Conservation (phyloP, 1,139 yeast genomes). For the Pichia sp. region DNA sequence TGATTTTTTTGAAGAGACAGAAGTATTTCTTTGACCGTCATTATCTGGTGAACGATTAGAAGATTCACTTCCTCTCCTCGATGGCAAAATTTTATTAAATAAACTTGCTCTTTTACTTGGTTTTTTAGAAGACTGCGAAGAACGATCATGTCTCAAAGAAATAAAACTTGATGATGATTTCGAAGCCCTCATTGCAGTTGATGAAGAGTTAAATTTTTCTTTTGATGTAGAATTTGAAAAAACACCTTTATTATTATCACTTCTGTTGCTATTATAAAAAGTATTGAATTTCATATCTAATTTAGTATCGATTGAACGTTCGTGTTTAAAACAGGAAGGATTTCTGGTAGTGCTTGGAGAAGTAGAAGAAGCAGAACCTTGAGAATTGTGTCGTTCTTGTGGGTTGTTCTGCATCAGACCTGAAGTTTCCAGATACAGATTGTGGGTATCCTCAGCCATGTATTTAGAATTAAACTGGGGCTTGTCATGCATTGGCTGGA, state of each 20-base stretch:
- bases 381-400: slow-evolving; percentile 14
- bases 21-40: slow-evolving; percentile 7
- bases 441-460: slow-evolving; percentile 14
- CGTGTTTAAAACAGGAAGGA: slow-evolving; percentile 13
- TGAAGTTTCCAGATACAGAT: slow-evolving; percentile 4
- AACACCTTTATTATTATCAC: not conserved
- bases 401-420: not conserved
- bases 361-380: slow-evolving; percentile 20
- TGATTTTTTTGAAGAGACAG: slow-evolving; percentile 14
- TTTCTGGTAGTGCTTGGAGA: slow-evolving; percentile 25
- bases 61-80: slow-evolving; percentile 26
- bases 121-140: slow-evolving; percentile 14
- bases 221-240: not conserved
- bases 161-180: slow-evolving; percentile 4
- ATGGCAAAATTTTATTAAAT: slow-evolving; percentile 23
- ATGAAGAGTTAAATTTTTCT: not conserved
- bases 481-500: too few relatives aligned
- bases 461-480: slow-evolving; percentile 20
- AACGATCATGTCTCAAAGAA: slow-evolving; percentile 11
- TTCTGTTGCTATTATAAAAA: not conserved
- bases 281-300: not conserved
- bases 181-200: slow-evolving; percentile 3
- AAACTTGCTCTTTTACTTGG: slow-evolving; percentile 22
- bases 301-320: not conserved
- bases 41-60: not conserved